Evolutionary conservation across 2,329 filamentous ascomycete species (phyloP).

Genomic region (Colletotrichum sp.): DNA sequence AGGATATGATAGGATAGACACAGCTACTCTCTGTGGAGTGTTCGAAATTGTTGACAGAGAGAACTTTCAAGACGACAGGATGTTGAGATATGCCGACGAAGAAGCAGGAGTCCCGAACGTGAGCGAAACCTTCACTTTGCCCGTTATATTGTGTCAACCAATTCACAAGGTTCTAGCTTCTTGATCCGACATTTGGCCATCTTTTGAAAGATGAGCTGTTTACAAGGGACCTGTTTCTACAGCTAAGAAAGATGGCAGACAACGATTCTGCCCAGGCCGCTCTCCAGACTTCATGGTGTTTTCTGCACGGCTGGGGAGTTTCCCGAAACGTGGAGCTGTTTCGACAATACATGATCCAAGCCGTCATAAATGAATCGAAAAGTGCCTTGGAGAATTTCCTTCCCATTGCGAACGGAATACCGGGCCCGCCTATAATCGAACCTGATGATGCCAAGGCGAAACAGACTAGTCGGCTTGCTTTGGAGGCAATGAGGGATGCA

Average conservation of each 20-base stretch:
- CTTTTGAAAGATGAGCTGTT: not conserved
- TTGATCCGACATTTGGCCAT: not conserved
- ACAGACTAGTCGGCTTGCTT: not conserved
- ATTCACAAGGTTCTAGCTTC: not conserved
- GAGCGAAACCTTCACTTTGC: not conserved
- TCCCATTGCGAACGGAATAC: not conserved
- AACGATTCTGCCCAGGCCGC: not conserved
- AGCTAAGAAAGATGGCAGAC: not conserved
- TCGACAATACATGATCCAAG: not conserved
- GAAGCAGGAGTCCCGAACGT: not conserved
- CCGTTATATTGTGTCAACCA: not conserved
- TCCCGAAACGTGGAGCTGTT: not conserved
- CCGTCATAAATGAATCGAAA: too few relatives aligned
- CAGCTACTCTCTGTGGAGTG: not conserved
- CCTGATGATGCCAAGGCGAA: not conserved
- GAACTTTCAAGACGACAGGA: not conserved
- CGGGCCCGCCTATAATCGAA: not conserved
- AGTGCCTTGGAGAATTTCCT: not conserved
- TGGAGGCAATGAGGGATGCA: not conserved
- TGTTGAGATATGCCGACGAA: not conserved
- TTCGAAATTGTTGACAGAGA: not conserved
- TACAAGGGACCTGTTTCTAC: not conserved
- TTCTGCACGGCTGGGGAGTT: not conserved
- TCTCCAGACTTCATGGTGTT: not conserved
- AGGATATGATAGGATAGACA: not conserved